Evolutionary conservation across 2,329 filamentous ascomycete species (phyloP), one percentile per base, ranked within the genome.

Genomic region (Fonsecaea monophora): DNA sequence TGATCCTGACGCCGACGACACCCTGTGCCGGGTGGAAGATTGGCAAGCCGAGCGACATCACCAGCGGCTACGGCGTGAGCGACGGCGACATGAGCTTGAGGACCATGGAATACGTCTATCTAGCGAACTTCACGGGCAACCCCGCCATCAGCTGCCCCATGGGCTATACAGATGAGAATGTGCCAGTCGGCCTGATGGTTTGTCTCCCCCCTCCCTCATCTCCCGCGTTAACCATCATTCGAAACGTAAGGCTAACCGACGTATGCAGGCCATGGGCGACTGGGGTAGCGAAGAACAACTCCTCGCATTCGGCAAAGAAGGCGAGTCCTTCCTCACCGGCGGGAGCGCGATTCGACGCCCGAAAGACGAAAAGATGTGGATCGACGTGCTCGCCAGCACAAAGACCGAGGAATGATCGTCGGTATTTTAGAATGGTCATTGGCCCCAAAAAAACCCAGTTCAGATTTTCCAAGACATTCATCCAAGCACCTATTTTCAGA

Each of bases 101-200:
- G 32, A 91, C 87, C 75, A 96, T 97, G 92, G 87, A 90, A 77
- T 97, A 92, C 78, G 88, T 91, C 15, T 96, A 91, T 86, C 79
- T 96, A 40, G 90, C 93, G 6, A 97, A 97, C 78, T 89, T 92
- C 72, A 87, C 84, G 0, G 94, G 94, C 0, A 89, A 89, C 57
- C 94, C 94, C 0, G 88, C 91, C 0, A 85, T 96, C 12, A 88
- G 83, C 54, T 88, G 87, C 40, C 92, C 94, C 0, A 88, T 91
- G 10, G 93, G 92, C 0, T 96, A 93, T 78, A 74, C 74, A 35
- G 74, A 78, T 8, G 77, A 74, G 0, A 70, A 71, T 21, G 76
- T 86, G 0, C 84, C 85, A 0, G 78, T 86, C 2, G 85, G 85
- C 1, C 72, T 87, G 37, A 86, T 87, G 84, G 71, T 73, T 72